Conservation (phyloP, 2,329 filamentous ascomycete genomes). For the Phyllachora maydis region DNA sequence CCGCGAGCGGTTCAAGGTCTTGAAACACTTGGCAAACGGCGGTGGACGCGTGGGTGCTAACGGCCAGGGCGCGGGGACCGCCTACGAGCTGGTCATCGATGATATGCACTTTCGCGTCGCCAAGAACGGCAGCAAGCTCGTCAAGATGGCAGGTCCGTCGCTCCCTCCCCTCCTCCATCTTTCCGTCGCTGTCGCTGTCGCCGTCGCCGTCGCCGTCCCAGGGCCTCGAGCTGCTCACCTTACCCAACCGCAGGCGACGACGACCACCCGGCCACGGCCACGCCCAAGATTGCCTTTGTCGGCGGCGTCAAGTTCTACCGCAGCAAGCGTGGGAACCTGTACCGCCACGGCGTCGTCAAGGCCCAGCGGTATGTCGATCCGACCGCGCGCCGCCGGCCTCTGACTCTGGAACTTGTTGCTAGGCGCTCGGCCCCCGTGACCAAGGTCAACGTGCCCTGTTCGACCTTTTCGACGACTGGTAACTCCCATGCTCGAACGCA, state of each 20-base stretch:
- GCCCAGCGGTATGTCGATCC: slow-evolving; percentile 46
- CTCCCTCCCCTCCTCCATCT: slow-evolving; percentile 5
- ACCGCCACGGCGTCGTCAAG: slow-evolving; percentile 55
- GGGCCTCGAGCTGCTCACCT: too few species aligned
- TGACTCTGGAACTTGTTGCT: slow-evolving; percentile 13
- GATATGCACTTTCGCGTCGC: slow-evolving; percentile 55
- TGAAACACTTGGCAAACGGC: too few species aligned
- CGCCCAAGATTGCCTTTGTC: slow-evolving; percentile 52
- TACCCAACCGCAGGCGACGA: too few species aligned
- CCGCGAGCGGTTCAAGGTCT: slow-evolving; percentile 37
- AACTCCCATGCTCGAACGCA: slow-evolving; percentile 23
- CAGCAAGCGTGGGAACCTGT: slow-evolving; percentile 74
- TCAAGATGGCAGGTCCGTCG: slow-evolving; percentile 47
- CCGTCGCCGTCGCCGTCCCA: too few species aligned
- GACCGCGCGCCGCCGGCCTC: slow-evolving; percentile 9
- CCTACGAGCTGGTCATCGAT: slow-evolving; percentile 48
- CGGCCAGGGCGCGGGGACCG: too few species aligned
- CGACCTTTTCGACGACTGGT: slow-evolving; percentile 48
- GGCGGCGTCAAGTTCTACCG: slow-evolving; percentile 68
- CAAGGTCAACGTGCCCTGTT: slow-evolving; percentile 58
- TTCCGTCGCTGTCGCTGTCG: too few species aligned
- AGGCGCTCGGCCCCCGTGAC: slow-evolving; percentile 33
- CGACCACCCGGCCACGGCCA: slow-evolving; percentile 38
- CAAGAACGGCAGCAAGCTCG: slow-evolving; percentile 64
- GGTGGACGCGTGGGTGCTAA: too few species aligned